Evolutionary conservation across 108 stramenopile species (phyloP).

Genomic region (Discostella stelligeroides): DNA sequence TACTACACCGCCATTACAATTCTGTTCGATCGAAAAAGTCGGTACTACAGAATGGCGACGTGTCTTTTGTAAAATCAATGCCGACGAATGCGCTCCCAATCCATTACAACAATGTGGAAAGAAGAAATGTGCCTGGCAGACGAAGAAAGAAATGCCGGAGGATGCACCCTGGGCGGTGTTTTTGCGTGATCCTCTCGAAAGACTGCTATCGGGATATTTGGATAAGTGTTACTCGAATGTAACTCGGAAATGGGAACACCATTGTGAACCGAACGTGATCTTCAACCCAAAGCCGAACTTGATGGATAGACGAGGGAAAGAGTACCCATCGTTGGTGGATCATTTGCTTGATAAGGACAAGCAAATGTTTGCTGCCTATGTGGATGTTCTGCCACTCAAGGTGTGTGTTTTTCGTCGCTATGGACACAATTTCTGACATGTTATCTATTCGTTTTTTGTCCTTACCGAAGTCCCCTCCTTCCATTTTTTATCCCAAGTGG

Average conservation of each 20-base stretch:
- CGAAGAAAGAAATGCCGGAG: conserved; percentile 13
- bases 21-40: conserved; percentile 58
- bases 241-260: conserved; percentile 1
- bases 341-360: conserved; percentile 33
- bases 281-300: conserved; percentile 23
- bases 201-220: conserved; percentile 56
- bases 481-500: conserved; percentile 29
- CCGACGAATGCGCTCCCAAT: conserved; percentile 22
- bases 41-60: conserved; percentile 45
- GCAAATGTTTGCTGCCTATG: conserved; percentile 55
- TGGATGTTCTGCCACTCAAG: conserved; percentile 57
- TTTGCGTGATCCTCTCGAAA: conserved; percentile 66
- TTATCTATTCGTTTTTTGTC: not conserved
- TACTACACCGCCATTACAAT: conserved; percentile 39
- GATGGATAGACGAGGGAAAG: not conserved
- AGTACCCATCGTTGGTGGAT: conserved; percentile 12
- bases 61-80: conserved; percentile 35
- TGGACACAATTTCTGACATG: not conserved
- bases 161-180: conserved; percentile 55
- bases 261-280: conserved; percentile 43
- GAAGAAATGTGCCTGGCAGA: conserved; percentile 27
- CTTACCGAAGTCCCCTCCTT: not conserved
- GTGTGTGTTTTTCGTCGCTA: not conserved
- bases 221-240: conserved; percentile 48
- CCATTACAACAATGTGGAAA: conserved; percentile 13